Conservation (phyloP, 225 moss, liverwort and hornwort species). For the Polytrichum formosum region DNA sequence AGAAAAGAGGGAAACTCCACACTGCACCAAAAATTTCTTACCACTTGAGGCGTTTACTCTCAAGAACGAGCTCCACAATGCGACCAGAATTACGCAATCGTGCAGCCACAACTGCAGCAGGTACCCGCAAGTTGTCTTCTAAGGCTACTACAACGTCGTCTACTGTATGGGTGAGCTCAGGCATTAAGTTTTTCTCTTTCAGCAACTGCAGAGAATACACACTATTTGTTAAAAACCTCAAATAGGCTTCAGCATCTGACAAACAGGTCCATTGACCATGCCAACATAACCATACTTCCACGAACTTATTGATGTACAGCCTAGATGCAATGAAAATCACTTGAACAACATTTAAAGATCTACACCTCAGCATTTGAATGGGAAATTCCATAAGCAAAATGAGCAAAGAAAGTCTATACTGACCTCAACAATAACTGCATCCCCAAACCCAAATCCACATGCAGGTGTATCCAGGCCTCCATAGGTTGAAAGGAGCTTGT, state of each 20-base stretch:
- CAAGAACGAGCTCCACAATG: conserved; percentile 79
- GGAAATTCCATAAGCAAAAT: too few species aligned
- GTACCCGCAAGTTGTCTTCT: conserved; percentile 66
- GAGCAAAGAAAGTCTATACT: not conserved
- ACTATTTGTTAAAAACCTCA: too few species aligned
- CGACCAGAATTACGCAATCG: conserved; percentile 30
- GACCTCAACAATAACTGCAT: conserved; percentile 96
- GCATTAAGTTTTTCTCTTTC: conserved; percentile 67
- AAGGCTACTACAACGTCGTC: conserved; percentile 88
- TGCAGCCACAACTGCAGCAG: conserved; percentile 53
- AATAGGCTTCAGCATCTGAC: too few species aligned
- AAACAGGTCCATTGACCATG: too few species aligned
- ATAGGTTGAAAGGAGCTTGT: conserved; percentile 86
- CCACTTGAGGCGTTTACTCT: conserved; percentile 72
- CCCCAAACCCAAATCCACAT: conserved; percentile 97
- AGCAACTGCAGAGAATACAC: conserved; percentile 51
- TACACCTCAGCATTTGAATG: too few species aligned
- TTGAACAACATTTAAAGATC: too few species aligned
- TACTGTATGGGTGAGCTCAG: conserved; percentile 42
- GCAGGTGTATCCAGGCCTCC: conserved; percentile 86
- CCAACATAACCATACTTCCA: too few species aligned
- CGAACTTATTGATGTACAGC: too few species aligned
- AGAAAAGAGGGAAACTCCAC: too few species aligned
- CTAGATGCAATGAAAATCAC: too few species aligned
- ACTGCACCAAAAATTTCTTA: conserved; percentile 3